Evolutionary conservation across 176 grass and related monocot species (phyloP), one percentile per base, ranked within the genome.

Genomic region (bread wheat (Triticum aestivum)): DNA sequence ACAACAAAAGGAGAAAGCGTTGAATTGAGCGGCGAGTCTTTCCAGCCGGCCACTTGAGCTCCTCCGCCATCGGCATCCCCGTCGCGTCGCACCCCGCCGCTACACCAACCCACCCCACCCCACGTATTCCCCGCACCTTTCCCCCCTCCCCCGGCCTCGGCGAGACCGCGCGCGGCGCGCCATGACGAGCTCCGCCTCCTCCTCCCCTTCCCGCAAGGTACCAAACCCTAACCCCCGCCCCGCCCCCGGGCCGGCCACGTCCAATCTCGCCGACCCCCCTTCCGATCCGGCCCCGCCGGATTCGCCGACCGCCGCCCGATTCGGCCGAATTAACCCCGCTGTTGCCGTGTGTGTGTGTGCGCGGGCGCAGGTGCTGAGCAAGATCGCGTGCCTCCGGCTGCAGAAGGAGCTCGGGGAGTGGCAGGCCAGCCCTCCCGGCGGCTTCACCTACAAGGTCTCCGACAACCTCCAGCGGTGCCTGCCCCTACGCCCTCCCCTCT

Each of bases 361-460:
- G 29, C 26, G 52, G 5, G 80, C 17, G 69, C 90, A 98, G 97
- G 87, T 73, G 51, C 86, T 98, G 92, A 99, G 94, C 82, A 99
- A 96, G 92, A 99, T 96, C 89, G 94, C 97, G 3, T 88, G 87
- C 90, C 94, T 83, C 72, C 90, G 94, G 58, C 77, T 99, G 35
- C 91, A 96, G 92, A 99, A 99, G 87, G 92, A 99, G 90, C 80
- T 98, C 27, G 75, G 80, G 4, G 97, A 96, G 90, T 98, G 94
- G 97, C 92, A 96, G 83, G 75, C 83, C 88, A 88, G 74, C 65
- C 97, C 97, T 4, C 92, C 90, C 7, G 69, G 88, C 38, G 97
- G 93, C 34, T 96, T 98, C 84, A 92, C 90, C 52, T 89, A 94
- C 78, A 91, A 88, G 74, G 82, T 91, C 84, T 92, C 91, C 79